Percentiles rank a stretch among this genome's conserved stretches.
These are phyloP conservation scores for Trichoderma reesei DNA, from an alignment of 495 filamentous ascomycete species.

Conservation along the genomic window DNA sequence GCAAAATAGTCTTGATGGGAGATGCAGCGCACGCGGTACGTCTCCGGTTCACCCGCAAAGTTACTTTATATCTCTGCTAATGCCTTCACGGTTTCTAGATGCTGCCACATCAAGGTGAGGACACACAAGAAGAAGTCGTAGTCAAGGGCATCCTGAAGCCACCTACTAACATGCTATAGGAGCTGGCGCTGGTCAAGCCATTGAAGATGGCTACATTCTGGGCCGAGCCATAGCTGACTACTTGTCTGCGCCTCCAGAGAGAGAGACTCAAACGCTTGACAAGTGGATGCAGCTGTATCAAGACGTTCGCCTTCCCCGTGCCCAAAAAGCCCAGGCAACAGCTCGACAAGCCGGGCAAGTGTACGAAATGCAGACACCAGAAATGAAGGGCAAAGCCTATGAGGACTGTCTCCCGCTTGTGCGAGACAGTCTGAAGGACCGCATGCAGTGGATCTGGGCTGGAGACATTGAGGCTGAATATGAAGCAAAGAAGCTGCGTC, in stretches of 20 bases:
- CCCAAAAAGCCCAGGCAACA: constrained; percentile 28
- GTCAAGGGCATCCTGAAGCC: neutral
- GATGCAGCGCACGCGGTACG: constrained; percentile 28
- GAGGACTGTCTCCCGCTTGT: constrained; percentile 25
- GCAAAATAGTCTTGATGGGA: constrained; percentile 28
- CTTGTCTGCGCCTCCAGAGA: constrained; percentile 11
- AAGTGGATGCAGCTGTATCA: constrained; percentile 30
- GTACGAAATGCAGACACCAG: constrained; percentile 27
- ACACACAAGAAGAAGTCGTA: constrained; percentile 6
- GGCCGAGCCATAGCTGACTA: constrained; percentile 16
- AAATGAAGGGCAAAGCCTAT: constrained; percentile 22
- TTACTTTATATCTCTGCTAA: neutral
- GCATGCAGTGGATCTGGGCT: constrained; percentile 28
- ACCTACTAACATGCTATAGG: neutral
- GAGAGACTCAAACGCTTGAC: constrained; percentile 10
- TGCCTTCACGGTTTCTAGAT: neutral
- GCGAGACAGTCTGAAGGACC: constrained; percentile 16
- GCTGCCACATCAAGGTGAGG: constrained; percentile 2
- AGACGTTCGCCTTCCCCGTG: constrained; percentile 29
- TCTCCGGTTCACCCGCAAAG: constrained; percentile 6
- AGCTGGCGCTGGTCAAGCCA: neutral
- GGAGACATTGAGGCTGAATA: constrained; percentile 28
- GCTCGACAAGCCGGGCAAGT: constrained; percentile 26
- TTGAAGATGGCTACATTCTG: neutral
- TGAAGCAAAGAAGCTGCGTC: neutral